Base-by-base conservation (phyloP, 805 yeast species). In the Wickerhamomyces rabaulensis region DNA sequence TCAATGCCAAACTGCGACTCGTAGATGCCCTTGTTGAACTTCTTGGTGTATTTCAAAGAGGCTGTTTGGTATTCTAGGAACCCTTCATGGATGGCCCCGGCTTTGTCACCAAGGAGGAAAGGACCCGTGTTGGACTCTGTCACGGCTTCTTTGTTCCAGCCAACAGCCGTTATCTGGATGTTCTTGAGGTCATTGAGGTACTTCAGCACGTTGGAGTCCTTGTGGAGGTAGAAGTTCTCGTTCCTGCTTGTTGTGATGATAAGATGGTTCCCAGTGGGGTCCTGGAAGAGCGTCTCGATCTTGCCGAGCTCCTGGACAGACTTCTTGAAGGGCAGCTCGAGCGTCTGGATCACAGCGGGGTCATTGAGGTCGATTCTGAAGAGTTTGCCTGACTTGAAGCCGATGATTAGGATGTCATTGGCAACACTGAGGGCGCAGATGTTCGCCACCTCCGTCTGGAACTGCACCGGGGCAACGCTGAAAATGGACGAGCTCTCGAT, bases 311-410 rank as follows among this genome's bases (percentile, higher is more conserved):
- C 64, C 33, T 56, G 55, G 1, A 48, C 38, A 16, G 63, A 57
- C 43, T 54, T 53, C 48, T 55, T 60, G 43, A 46, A 48, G 0
- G 75, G 66, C 2, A 73, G 49, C 12, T 61, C 62, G n/a, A 70
- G 57, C 21, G 62, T 65, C 38, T 70, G 73, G 6, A 86, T 82
- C 8, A 69, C 70, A 31, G 83, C 79, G 1, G 94, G 94, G 42
- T 72, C 71, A 43, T 79, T 81, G 51, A 86, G 65, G 54, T 84
- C 80, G 27, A 87, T 84, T n/a, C 84, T 64, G 52, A 77, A 77
- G n/a, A 86, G 63, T 15, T 71, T 57, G 1, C 84, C 83, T 9
- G 73, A 64, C 42, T 67, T 67, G 46, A 80, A 67, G 0, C 82
- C 78, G 41, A 85, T 65, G 46, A 76, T 73, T 36, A 86, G 71